A percentile compares a stretch with the other conserved stretches of the same genome.
Evolutionary conservation across 805 yeast species (phyloP).

Genomic region (Saccharomycopsis capsularis): DNA sequence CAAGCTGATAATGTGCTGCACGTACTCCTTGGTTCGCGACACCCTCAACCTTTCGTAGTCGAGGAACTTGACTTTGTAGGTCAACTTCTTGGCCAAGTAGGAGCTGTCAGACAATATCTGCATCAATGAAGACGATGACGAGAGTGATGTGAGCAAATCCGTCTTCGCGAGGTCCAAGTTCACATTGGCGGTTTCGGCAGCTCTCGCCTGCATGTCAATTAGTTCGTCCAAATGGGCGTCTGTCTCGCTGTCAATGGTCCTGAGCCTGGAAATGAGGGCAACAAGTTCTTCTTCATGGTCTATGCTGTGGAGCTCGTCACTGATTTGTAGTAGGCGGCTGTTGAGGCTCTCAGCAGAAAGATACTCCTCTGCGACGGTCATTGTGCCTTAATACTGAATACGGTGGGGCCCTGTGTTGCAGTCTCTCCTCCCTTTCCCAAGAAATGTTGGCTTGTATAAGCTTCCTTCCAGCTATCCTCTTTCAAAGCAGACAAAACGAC

Average conservation of each 20-base stretch:
- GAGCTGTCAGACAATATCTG: constrained; percentile 53
- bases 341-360: too few relatives aligned
- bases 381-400: too few relatives aligned
- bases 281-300: background rate
- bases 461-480: too few relatives aligned
- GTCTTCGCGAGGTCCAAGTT: constrained; percentile 54
- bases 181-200: constrained; percentile 7
- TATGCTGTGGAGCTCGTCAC: background rate
- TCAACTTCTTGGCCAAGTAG: constrained; percentile 56
- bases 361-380: too few relatives aligned
- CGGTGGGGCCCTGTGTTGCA: too few relatives aligned
- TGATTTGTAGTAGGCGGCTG: background rate
- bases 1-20: constrained; percentile 56
- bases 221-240: constrained; percentile 3
- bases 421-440: too few relatives aligned
- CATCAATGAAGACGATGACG: constrained; percentile 49
- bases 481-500: too few relatives aligned
- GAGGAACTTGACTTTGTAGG: constrained; percentile 59
- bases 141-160: constrained; percentile 53
- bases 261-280: background rate
- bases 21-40: constrained; percentile 53
- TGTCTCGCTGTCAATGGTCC: background rate
- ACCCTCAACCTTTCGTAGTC: constrained; percentile 69
- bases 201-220: background rate
- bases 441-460: too few relatives aligned